phyloP scores from a whole-genome alignment of 768 basidiomycete species.

The Suillus weaverae region DNA sequence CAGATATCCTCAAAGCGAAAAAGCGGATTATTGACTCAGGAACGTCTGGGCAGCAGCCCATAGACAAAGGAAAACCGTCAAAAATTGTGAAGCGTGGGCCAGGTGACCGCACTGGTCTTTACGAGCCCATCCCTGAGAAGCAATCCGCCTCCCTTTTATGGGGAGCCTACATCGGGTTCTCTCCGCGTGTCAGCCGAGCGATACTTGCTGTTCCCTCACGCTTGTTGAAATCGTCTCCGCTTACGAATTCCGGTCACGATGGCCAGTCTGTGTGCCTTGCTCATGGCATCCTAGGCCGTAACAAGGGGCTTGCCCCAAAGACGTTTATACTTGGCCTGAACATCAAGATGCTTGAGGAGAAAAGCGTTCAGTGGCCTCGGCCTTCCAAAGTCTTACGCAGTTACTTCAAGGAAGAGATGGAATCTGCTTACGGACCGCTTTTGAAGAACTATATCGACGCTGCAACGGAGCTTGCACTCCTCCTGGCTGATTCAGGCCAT shows the following conservation, averaged over 20 bases:
- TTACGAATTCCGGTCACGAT: not conserved
- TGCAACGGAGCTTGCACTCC: not conserved
- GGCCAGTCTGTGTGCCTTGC: not conserved
- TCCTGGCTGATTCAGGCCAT: not conserved
- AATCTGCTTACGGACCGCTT: not conserved
- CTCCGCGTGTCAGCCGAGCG: slow-evolving; percentile 1
- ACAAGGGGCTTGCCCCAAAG: not conserved
- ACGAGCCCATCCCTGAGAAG: not conserved
- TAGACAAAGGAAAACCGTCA: not conserved
- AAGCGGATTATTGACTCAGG: not conserved
- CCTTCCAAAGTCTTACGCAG: slow-evolving; percentile 2
- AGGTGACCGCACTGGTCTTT: not conserved
- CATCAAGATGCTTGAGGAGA: not conserved
- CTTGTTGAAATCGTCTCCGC: not conserved
- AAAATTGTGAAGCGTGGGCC: not conserved
- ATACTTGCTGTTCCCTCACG: not conserved
- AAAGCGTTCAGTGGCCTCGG: not conserved
- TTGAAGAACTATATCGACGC: not conserved
- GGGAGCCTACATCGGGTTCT: not conserved
- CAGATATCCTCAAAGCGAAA: not conserved
- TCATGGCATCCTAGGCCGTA: slow-evolving; percentile 1
- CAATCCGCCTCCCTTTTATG: not conserved
- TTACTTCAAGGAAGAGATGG: not conserved
- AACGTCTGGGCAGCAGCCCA: not conserved
- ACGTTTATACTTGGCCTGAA: not conserved